These are phyloP conservation scores for Fusarium nodosum DNA, from an alignment of 2,329 filamentous ascomycete species.

Conservation along the genomic window DNA sequence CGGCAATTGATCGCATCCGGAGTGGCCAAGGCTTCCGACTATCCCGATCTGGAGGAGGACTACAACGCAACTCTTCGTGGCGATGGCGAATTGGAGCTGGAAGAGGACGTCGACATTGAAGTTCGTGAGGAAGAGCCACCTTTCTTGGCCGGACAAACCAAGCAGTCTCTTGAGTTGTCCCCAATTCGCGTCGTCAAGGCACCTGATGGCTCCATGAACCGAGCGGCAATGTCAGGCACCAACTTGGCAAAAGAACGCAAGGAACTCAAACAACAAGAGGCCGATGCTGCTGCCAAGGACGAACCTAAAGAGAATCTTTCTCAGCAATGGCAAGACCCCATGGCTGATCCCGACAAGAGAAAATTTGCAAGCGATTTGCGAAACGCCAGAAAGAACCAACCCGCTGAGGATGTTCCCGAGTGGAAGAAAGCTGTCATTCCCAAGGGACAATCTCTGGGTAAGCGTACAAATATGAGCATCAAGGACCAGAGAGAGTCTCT, in stretches of 20 bases:
- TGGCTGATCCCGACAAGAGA: slow-evolving; percentile 86
- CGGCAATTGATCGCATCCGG: slow-evolving; percentile 96
- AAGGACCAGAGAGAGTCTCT: slow-evolving; percentile 93
- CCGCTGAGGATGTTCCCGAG: slow-evolving; percentile 82
- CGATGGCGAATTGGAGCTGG: slow-evolving; percentile 89
- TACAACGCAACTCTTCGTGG: slow-evolving; percentile 90
- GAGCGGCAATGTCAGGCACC: slow-evolving; percentile 94
- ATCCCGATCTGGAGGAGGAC: slow-evolving; percentile 94
- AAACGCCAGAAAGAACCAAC: slow-evolving; percentile 71
- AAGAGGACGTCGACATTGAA: slow-evolving; percentile 98
- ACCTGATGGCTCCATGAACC: slow-evolving; percentile 96
- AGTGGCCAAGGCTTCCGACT: slow-evolving; percentile 91
- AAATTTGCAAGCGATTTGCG: slow-evolving; percentile 92
- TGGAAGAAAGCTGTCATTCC: slow-evolving; percentile 90
- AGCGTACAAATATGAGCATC: slow-evolving; percentile 90
- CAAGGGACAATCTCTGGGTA: slow-evolving; percentile 85
- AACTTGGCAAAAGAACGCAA: slow-evolving; percentile 89
- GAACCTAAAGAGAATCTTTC: slow-evolving; percentile 85
- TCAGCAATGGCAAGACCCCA: slow-evolving; percentile 96
- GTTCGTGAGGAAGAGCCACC: slow-evolving; percentile 96
- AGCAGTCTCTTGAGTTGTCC: slow-evolving; percentile 93
- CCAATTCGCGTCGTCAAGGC: slow-evolving; percentile 98
- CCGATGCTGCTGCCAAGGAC: slow-evolving; percentile 79
- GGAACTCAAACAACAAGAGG: slow-evolving; percentile 90
- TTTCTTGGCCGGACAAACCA: slow-evolving; percentile 95